These are phyloP conservation scores for Fusarium tupiense DNA, from an alignment of 2,329 filamentous ascomycete genomes.

Conservation along the genomic window DNA sequence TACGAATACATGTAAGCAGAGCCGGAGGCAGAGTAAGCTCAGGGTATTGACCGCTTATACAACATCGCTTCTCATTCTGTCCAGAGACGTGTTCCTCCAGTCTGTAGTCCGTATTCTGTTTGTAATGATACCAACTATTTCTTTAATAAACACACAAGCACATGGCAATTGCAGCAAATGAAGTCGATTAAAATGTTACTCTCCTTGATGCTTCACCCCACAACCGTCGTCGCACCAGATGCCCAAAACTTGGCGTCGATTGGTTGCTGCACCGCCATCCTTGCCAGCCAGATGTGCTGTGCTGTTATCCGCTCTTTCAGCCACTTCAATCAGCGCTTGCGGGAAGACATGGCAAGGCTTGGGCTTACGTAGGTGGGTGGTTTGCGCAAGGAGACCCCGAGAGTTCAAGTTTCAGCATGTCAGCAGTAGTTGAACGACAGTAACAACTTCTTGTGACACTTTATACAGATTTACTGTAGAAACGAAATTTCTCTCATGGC, in stretches of 20 bases:
- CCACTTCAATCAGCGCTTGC: constrained; percentile 24
- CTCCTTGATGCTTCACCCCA: constrained; percentile 9
- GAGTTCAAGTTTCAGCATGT: neutral
- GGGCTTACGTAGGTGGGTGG: constrained; percentile 8
- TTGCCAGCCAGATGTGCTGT: neutral
- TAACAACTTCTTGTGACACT: neutral
- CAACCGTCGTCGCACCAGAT: constrained; percentile 17
- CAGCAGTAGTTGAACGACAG: neutral
- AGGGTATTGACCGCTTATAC: constrained; percentile 1
- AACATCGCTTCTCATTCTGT: neutral
- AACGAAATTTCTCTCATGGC: neutral
- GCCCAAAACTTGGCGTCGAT: neutral
- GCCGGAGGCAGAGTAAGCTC: neutral
- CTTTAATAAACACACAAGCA: neutral
- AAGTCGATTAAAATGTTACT: constrained; percentile 9
- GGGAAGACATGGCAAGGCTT: neutral
- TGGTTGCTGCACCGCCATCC: constrained; percentile 22
- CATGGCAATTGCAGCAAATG: neutral
- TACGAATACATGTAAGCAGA: constrained; percentile 10
- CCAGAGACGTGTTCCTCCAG: neutral
- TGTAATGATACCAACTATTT: neutral
- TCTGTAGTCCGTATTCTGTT: neutral
- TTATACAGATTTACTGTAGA: neutral
- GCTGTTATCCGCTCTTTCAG: constrained; percentile 17
- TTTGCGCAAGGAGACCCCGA: neutral